Percentiles rank a stretch among this genome's conserved stretches.
Conservation (phyloP, 352 stramenopile genomes). For the Aphanomyces astaci region DNA sequence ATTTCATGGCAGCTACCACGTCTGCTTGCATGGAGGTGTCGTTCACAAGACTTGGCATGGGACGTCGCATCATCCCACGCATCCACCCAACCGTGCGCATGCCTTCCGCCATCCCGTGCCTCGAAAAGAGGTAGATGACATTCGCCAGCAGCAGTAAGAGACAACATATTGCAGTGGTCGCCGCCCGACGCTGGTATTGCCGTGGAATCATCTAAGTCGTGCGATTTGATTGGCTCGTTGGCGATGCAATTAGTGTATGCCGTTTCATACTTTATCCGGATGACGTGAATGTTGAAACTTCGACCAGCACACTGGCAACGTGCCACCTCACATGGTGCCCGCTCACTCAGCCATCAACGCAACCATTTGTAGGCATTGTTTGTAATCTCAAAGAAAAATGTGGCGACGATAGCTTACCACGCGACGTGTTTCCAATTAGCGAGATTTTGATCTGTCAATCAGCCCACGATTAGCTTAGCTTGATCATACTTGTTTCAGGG, state of each 20-base stretch:
- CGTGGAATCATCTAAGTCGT: neutral
- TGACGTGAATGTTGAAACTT: neutral
- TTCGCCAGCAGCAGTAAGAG: neutral
- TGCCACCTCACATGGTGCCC: no score
- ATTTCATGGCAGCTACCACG: slow-evolving; percentile 55
- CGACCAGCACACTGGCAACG: no score
- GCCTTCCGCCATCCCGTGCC: neutral
- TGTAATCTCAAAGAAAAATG: no score
- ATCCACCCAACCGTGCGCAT: neutral
- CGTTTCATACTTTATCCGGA: neutral
- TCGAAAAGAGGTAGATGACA: neutral
- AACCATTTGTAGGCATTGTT: no score
- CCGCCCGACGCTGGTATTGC: neutral
- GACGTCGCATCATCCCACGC: neutral
- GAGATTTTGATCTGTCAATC: no score
- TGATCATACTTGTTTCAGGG: no score
- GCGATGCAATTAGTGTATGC: neutral
- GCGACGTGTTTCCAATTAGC: no score
- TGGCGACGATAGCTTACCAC: no score
- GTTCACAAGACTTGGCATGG: neutral
- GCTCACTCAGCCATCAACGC: no score
- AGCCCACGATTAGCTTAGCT: no score
- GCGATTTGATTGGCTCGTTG: neutral
- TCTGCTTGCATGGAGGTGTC: neutral
- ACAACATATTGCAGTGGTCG: neutral